Base-by-base conservation (phyloP, 2,329 filamentous ascomycete genomes). In the Davidsoniella eucalypti region DNA sequence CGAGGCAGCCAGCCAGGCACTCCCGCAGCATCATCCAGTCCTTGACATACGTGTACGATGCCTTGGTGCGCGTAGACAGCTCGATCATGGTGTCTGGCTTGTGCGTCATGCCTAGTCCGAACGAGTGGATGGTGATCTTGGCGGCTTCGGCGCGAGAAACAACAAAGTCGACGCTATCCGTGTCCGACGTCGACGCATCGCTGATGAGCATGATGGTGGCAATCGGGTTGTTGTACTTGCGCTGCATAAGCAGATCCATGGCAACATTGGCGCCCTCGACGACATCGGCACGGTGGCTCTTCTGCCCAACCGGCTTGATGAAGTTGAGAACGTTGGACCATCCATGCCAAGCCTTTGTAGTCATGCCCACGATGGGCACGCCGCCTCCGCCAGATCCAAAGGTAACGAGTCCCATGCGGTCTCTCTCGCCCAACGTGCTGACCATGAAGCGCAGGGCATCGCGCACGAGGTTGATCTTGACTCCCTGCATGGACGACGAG, bases 11-110 rank as follows among this genome's bases (percentile, higher is more conserved):
- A 21, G 88, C 92, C 42, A 95, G 74, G 63, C 92, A 96, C 64
- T 98, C 92, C 25, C 92, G 82, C 36, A 98, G 75, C 90, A 96
- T 98, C 90, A 96, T 96, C 92, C 92, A 98, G 64, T 98, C 92
- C 67, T 96, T 98, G 57, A 98, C 88, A 60, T 96, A 98, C 1
- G 87, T 93, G 61, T 96, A 98, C 1, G 87, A 93, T 4, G 88
- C 92, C 67, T 96, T 98, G 3, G 92, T 98, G 54, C 87, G 77
- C 5, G 85, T 92, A 0, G 92, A 96, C 10, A 98, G 70, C 65
- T 96, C 90, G 55, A 98, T 94, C 87, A 98, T 94, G 1, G 88
- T 95, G 61, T 98, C 92, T 4, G 92, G 92, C 66, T 96, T 96
- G 66, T 98, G 92, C 0, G 90, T 96, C 70, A 95, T 80, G 47